Evolutionary conservation across 2,329 filamentous ascomycete species (phyloP).

Genomic region (Sporothrix protearum): DNA sequence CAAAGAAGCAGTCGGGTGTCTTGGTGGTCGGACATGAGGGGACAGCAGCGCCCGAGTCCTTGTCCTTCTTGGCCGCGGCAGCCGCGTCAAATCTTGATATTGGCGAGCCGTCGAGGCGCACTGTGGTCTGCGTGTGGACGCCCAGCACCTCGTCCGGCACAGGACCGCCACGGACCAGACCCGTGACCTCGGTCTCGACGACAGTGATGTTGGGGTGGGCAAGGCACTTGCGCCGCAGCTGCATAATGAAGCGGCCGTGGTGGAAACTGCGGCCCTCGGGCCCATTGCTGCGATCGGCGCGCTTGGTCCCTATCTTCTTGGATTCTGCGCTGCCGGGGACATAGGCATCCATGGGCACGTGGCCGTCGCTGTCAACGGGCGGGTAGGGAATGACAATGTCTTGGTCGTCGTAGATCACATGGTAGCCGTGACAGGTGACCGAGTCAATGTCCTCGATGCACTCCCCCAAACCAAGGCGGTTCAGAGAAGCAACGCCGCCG

Average conservation of each 20-base stretch:
- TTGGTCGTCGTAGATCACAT: slow-evolving; percentile 75
- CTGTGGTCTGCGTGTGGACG: slow-evolving; percentile 67
- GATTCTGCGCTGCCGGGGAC: slow-evolving; percentile 5
- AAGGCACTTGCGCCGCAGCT: slow-evolving; percentile 71
- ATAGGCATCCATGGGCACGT: slow-evolving; percentile 34
- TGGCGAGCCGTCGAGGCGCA: slow-evolving; percentile 44
- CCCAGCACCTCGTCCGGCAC: slow-evolving; percentile 71
- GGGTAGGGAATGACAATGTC: slow-evolving; percentile 78
- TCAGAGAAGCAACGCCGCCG: slow-evolving; percentile 77
- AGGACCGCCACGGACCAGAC: slow-evolving; percentile 66
- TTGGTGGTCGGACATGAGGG: slow-evolving; percentile 37
- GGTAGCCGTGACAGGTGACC: slow-evolving; percentile 77
- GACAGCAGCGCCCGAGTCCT: not conserved
- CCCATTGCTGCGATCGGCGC: slow-evolving; percentile 14
- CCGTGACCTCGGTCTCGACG: slow-evolving; percentile 81
- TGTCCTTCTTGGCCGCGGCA: not conserved
- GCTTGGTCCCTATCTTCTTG: slow-evolving; percentile 19
- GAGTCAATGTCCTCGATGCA: slow-evolving; percentile 89
- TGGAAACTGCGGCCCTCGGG: slow-evolving; percentile 82
- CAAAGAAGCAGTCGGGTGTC: slow-evolving; percentile 75
- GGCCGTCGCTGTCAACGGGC: slow-evolving; percentile 49
- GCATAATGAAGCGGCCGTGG: slow-evolving; percentile 87
- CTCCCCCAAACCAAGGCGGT: slow-evolving; percentile 72
- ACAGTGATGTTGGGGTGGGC: slow-evolving; percentile 80
- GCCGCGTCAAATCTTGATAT: slow-evolving; percentile 31